Percentiles rank a stretch among this genome's conserved stretches.
Evolutionary conservation across 345 rosid genomes (phyloP).

Genomic region (Eucalyptus sideroxylon): DNA sequence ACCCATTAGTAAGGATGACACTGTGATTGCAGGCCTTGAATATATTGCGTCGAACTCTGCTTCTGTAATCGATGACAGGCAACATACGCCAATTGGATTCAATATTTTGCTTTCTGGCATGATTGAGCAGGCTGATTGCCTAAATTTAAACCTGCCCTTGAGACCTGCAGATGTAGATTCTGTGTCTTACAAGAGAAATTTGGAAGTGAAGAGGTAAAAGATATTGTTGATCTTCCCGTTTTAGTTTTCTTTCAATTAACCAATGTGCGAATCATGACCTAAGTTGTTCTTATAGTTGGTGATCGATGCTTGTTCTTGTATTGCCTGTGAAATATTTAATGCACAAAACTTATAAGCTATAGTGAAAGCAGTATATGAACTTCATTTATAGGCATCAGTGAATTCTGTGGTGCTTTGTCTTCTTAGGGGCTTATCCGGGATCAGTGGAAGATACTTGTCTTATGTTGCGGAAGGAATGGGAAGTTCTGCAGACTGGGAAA

Average conservation of each 20-base stretch:
- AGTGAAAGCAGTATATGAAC: neutral
- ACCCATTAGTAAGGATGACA: neutral
- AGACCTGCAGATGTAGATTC: constrained; percentile 22
- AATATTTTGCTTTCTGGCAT: constrained; percentile 75
- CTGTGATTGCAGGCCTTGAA: constrained; percentile 37
- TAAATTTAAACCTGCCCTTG: constrained; percentile 58
- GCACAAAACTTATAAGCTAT: neutral
- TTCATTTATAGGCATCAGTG: neutral
- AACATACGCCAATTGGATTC: constrained; percentile 56
- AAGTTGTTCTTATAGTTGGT: neutral
- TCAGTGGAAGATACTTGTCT: constrained; percentile 45
- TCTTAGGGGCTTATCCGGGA: constrained; percentile 15
- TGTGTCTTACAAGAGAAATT: constrained; percentile 36
- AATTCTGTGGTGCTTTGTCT: neutral
- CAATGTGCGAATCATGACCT: neutral
- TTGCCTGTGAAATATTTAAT: neutral
- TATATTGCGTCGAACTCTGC: constrained; percentile 54
- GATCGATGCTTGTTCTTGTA: neutral
- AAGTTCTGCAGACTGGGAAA: constrained; percentile 44
- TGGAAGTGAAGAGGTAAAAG: constrained; percentile 48
- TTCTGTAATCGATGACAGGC: constrained; percentile 43
- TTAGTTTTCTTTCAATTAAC: neutral
- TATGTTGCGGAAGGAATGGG: constrained; percentile 70
- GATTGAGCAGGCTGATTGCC: constrained; percentile 55
- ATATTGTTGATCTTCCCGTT: neutral